Conservation (phyloP, 2,329 filamentous ascomycete genomes). For the Ophiostoma australiae region DNA sequence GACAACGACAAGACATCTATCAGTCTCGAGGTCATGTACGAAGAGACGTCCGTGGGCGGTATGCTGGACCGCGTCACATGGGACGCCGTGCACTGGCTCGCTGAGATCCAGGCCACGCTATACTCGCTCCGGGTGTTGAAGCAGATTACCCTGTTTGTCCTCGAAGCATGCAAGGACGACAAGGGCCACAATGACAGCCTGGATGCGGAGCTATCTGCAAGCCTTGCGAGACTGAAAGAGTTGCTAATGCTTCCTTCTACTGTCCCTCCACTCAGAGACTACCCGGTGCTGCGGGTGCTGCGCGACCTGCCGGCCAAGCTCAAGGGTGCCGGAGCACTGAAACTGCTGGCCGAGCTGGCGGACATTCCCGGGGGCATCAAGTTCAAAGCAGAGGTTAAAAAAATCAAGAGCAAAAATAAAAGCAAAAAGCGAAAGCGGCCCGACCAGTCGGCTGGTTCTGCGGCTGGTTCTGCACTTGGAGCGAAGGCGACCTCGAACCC, state of each 20-base stretch:
- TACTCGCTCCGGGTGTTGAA: slow-evolving; percentile 57
- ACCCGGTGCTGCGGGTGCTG: slow-evolving; percentile 23
- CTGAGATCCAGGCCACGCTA: slow-evolving; percentile 54
- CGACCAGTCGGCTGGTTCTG: not conserved
- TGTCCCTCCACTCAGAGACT: slow-evolving; percentile 22
- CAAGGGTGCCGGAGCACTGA: slow-evolving; percentile 18
- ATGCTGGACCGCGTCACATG: slow-evolving; percentile 42
- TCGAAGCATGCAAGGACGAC: not conserved
- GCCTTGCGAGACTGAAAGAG: not conserved
- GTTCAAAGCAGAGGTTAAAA: slow-evolving; percentile 18
- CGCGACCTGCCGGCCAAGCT: slow-evolving; percentile 24
- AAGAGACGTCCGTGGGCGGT: slow-evolving; percentile 31
- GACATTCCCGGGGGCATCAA: slow-evolving; percentile 16
- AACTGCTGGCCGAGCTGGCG: slow-evolving; percentile 20
- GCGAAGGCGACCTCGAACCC: slow-evolving; percentile 19
- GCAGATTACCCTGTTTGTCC: slow-evolving; percentile 43
- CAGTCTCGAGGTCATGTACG: slow-evolving; percentile 32
- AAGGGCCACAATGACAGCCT: not conserved
- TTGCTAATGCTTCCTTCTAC: slow-evolving; percentile 7
- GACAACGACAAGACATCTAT: slow-evolving; percentile 34
- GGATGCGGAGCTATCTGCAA: not conserved
- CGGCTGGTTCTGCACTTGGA: not conserved
- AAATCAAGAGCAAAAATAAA: slow-evolving; percentile 13
- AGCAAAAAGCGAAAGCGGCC: slow-evolving; percentile 24
- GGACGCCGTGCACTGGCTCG: slow-evolving; percentile 57